These are phyloP conservation scores for Laburnicola sp. DNA, from an alignment of 2,329 filamentous ascomycete species.

Conservation along the genomic window DNA sequence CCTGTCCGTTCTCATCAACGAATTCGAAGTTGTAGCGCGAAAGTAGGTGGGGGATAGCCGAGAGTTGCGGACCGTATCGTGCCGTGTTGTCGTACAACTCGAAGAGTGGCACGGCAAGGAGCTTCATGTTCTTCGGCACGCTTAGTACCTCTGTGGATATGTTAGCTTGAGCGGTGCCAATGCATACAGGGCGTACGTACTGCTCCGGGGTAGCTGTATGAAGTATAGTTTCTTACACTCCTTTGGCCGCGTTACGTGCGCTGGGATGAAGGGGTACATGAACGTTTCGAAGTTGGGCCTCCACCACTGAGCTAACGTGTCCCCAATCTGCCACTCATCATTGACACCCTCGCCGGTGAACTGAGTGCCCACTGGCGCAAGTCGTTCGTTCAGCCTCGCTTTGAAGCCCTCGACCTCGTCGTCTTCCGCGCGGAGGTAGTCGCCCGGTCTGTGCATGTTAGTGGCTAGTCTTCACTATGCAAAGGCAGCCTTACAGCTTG, in stretches of 20 bases:
- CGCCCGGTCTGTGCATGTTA: slow-evolving; percentile 66
- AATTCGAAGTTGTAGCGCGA: slow-evolving; percentile 98
- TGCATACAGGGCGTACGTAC: slow-evolving; percentile 57
- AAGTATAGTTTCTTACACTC: slow-evolving; percentile 99
- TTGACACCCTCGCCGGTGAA: slow-evolving; percentile 83
- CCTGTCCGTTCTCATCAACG: slow-evolving; percentile 87
- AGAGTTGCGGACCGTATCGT: slow-evolving; percentile 92
- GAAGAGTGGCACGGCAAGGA: slow-evolving; percentile 93
- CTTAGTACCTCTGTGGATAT: slow-evolving; percentile 75
- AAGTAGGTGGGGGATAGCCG: slow-evolving; percentile 91
- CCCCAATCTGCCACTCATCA: slow-evolving; percentile 91
- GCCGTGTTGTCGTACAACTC: slow-evolving; percentile 98
- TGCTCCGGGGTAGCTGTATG: slow-evolving; percentile 88
- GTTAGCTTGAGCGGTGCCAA: slow-evolving; percentile 21
- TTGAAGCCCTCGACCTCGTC: slow-evolving; percentile 97
- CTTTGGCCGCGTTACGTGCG: slow-evolving; percentile 93
- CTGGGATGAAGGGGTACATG: slow-evolving; percentile 98
- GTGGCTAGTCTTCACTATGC: neutral
- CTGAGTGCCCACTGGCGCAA: slow-evolving; percentile 85
- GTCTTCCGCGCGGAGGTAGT: slow-evolving; percentile 87
- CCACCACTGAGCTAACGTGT: slow-evolving; percentile 98
- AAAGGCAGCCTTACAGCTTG: slow-evolving; percentile 67
- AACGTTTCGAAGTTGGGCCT: slow-evolving; percentile 98
- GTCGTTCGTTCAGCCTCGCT: slow-evolving; percentile 82
- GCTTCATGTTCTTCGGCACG: slow-evolving; percentile 99